These are phyloP conservation scores for Microdochium trichocladiopsis DNA, from an alignment of 2,329 filamentous ascomycete genomes.

Conservation along the genomic window DNA sequence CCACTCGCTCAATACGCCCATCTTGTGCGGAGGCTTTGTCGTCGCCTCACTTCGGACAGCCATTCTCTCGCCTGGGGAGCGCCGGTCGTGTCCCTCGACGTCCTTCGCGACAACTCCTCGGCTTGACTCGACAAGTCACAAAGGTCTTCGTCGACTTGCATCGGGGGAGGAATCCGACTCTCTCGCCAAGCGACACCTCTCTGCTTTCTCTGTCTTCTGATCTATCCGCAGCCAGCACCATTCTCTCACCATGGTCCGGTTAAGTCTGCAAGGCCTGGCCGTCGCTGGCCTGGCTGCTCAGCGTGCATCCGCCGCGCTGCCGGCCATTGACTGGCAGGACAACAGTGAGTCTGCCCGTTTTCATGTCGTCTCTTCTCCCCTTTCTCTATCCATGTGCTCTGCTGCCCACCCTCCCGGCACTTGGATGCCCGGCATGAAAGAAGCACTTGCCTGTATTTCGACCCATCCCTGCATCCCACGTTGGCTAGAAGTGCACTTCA, in stretches of 20 bases:
- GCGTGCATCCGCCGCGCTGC: background rate
- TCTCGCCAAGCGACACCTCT: too few species aligned
- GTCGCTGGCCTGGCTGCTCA: background rate
- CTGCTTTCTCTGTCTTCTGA: background rate
- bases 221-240: background rate
- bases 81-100: background rate
- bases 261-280: background rate
- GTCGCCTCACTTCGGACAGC: background rate
- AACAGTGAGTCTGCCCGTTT: background rate
- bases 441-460: too few species aligned
- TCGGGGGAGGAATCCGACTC: too few species aligned
- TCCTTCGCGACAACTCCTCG: background rate
- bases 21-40: too few species aligned
- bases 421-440: too few species aligned
- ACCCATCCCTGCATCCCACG: too few species aligned
- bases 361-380: background rate
- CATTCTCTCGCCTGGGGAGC: background rate
- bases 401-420: too few species aligned
- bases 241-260: background rate
- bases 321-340: background rate
- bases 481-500: too few species aligned
- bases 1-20: too few species aligned
- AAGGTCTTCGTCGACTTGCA: too few species aligned
- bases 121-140: too few species aligned
- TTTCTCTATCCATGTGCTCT: background rate